Base-by-base conservation (phyloP, 306 rosid genomes). In the Lotus japonicus region DNA sequence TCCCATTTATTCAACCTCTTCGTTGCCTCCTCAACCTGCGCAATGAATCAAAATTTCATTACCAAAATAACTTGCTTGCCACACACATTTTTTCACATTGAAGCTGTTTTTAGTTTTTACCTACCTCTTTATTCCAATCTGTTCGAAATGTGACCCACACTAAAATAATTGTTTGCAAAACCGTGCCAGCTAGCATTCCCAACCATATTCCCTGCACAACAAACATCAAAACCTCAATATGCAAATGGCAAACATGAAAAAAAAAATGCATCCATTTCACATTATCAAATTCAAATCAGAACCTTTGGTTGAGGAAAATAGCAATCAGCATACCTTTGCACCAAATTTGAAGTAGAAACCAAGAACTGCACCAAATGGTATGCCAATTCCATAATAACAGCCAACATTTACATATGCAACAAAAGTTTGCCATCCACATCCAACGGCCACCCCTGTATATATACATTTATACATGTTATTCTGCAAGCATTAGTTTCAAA, bases 401-500 rank as follows among this genome's bases (percentile, higher is more conserved):
- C 92, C 90, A 33, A 89, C 83, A 36, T 92, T 92, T 4, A 92
- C 88, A 50, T 84, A 92, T 0, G 98, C 98, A 42, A 89, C 98
- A 31, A 89, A 87, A 3, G 89, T 38, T 73, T 92, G 98, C 96
- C 98, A 92, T 78, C 96, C 98, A 33, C 98, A 89, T 58, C 98
- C 98, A 80, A 92, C 90, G 3, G 98, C 98, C 75, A 92, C 96
- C 36, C 97, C 97, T 91, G n/a, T 2, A 38, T 38, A 7, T 9
- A 35, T 7, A 5, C 39, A 35, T 35, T 35, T 35, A 35, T 35
- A 38, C 3, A 38, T 38, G 11, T 38, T 31, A 28, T 28, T 28
- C 5, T 28, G 33, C 33, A 28, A 28, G 5, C 33, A 28, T 1
- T 3, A 28, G 33, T 2, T 28, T 28, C 5, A 28, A 28, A 3